Evolutionary conservation across 2,329 filamentous ascomycete species (phyloP), one percentile per base, ranked within the genome.

Genomic region (Aspergillus latus): DNA sequence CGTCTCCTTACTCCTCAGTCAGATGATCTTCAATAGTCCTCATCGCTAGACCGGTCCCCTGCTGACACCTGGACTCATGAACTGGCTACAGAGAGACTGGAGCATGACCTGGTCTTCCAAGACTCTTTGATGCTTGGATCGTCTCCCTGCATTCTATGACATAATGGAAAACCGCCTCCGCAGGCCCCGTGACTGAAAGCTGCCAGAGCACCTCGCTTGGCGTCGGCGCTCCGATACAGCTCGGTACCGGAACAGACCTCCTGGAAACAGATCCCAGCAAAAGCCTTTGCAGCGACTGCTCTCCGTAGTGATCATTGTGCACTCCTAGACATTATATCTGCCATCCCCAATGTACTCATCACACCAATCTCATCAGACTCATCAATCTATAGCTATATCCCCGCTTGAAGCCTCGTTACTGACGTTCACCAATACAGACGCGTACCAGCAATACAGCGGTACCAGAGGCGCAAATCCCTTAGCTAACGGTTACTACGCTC

Each of bases 91-190:
- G 21, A 21, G 21, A 21, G 21, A 21, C 21, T 21, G 21, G 21
- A 21, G 21, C 21, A 21, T 21, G 21, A 21, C 21, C 21, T 21
- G 21, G 21, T 21, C 21, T 21, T 21, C 21, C 21, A 21, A 21
- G 21, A 21, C 21, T 21, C 21, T 21, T 21, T 21, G 21, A 21
- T 21, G 21, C 21, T 21, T 48, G 48, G 60, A 59, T 63, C 58
- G 52, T 54, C 54, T 37, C 48, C 54, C 53, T 51, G 59, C 56
- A 58, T 64, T 63, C 54, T 64, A 61, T 64, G 62, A 64, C 62
- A 62, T 64, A 64, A 64, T 64, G 58, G 46, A 62, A 64, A 63
- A 56, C 54, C 58, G 45, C 49, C 52, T 43, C 56, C 47, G 46
- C 34, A 49, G 15, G 36, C 47, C 60, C 58, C 57, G 60, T 61